A percentile compares a stretch with the other conserved stretches of the same genome.
These are phyloP conservation scores for Nemophila menziesii DNA, from an alignment of 257 asterid genomes.

Conservation along the genomic window DNA sequence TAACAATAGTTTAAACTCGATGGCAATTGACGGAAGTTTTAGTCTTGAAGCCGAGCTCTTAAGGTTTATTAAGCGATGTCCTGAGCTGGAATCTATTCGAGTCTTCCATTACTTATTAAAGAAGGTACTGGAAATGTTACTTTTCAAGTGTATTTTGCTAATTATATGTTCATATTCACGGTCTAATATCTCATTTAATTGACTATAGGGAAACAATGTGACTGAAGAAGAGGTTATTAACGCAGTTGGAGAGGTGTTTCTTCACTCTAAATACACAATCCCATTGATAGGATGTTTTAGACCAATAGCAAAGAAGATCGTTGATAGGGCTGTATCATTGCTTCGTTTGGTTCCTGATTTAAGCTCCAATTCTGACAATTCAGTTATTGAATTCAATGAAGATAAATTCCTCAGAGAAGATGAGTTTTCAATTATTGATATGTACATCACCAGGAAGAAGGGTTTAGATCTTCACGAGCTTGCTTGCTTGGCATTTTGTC, in stretches of 20 bases:
- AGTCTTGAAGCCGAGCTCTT: too few relatives aligned
- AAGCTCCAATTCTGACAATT: slow-evolving; percentile 31
- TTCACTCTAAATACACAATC: slow-evolving; percentile 75
- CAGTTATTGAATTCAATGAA: slow-evolving; percentile 32
- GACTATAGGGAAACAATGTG: slow-evolving; percentile 51
- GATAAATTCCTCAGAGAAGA: slow-evolving; percentile 36
- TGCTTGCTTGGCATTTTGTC: slow-evolving; percentile 70
- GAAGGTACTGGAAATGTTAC: too few relatives aligned
- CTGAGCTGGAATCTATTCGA: too few relatives aligned
- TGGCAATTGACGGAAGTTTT: too few relatives aligned
- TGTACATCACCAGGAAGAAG: slow-evolving; percentile 43
- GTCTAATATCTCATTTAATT: too few relatives aligned
- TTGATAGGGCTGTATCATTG: slow-evolving; percentile 42
- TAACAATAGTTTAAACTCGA: too few relatives aligned
- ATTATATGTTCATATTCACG: too few relatives aligned
- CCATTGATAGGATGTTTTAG: slow-evolving; percentile 81
- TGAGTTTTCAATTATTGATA: slow-evolving; percentile 35
- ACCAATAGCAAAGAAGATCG: slow-evolving; percentile 46
- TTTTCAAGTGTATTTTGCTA: too few relatives aligned
- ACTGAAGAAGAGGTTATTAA: slow-evolving; percentile 60
- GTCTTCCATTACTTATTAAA: too few relatives aligned
- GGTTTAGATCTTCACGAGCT: slow-evolving; percentile 74
- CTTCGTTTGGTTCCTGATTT: slow-evolving; percentile 50
- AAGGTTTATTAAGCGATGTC: too few relatives aligned
- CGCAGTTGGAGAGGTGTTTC: slow-evolving; percentile 51